Conservation (phyloP, 441 rosid genomes). For the Dalechampia spathulata region DNA sequence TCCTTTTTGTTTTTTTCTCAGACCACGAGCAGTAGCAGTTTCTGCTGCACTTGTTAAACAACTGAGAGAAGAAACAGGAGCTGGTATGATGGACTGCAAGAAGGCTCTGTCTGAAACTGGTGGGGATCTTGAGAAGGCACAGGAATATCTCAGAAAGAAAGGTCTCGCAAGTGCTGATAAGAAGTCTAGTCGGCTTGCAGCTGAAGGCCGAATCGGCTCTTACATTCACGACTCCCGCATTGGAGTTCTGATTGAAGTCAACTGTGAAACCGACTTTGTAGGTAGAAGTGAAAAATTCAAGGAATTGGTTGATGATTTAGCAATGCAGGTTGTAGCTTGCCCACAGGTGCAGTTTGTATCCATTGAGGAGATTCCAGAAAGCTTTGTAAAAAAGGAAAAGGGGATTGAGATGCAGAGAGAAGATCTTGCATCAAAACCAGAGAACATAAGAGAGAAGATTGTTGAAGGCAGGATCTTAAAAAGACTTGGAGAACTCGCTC, state of each 20-base stretch:
- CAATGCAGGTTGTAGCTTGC: constrained; percentile 92
- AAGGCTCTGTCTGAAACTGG: constrained; percentile 86
- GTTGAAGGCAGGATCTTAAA: constrained; percentile 77
- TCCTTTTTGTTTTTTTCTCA: constrained; percentile 26
- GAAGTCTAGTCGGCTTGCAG: constrained; percentile 85
- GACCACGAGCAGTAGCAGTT: constrained; percentile 43
- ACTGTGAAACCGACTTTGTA: constrained; percentile 90
- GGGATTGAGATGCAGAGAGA: constrained; percentile 93
- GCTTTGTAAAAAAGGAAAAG: constrained; percentile 46
- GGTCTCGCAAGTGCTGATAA: constrained; percentile 89
- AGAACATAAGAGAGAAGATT: constrained; percentile 76
- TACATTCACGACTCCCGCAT: constrained; percentile 87
- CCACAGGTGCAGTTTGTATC: constrained; percentile 79
- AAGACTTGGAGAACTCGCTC: constrained; percentile 74
- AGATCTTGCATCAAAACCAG: constrained; percentile 74
- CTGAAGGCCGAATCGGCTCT: constrained; percentile 94
- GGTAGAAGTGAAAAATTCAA: constrained; percentile 89
- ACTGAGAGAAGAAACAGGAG: constrained; percentile 94
- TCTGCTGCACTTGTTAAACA: constrained; percentile 88
- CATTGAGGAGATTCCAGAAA: constrained; percentile 56
- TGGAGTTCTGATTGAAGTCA: constrained; percentile 84
- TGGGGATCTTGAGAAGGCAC: constrained; percentile 90
- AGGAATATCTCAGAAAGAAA: constrained; percentile 86
- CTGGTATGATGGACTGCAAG: constrained; percentile 99
- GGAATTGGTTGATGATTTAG: constrained; percentile 79